Percentiles rank a stretch among this genome's conserved stretches.
phyloP scores from a whole-genome alignment of 2,329 filamentous ascomycete species.

The Atkinsonella hypoxylon region DNA sequence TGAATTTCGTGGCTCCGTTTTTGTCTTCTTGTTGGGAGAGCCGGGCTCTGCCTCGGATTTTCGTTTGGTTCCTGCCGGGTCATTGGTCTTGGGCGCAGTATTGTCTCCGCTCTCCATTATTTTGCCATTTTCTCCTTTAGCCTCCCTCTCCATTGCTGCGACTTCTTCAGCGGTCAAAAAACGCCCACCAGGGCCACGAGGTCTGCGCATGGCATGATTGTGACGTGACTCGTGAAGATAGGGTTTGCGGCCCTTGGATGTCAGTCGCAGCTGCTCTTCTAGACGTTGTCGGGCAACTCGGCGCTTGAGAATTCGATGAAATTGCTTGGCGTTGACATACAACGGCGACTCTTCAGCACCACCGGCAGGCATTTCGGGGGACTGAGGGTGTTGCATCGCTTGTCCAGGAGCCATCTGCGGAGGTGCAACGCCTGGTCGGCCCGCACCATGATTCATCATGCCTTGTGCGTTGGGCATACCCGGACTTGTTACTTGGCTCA shows the following conservation, averaged over 20 bases:
- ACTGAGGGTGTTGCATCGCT: conserved; percentile 57
- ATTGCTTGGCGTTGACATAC: conserved; percentile 98
- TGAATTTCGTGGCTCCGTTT: conserved; percentile 32
- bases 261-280: conserved; percentile 83
- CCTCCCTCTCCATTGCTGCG: conserved; percentile 66
- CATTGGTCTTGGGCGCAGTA: conserved; percentile 13
- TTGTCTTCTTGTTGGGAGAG: conserved; percentile 44
- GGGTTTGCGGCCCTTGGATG: conserved; percentile 89
- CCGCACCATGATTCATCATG: conserved; percentile 57
- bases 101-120: conserved; percentile 19
- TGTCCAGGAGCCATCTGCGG: conserved; percentile 52
- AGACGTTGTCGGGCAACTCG: conserved; percentile 86
- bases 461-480: conserved; percentile 61
- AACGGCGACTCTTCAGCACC: conserved; percentile 81
- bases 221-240: conserved; percentile 96
- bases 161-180: conserved; percentile 97
- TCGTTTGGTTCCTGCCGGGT: conserved; percentile 40
- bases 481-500: conserved; percentile 69
- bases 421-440: conserved; percentile 38
- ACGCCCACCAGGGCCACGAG: conserved; percentile 82
- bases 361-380: conserved; percentile 64
- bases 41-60: conserved; percentile 42
- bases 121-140: conserved; percentile 27
- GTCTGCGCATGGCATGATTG: conserved; percentile 94
- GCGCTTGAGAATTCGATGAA: conserved; percentile 91